These are phyloP conservation scores for Lepidopterella palustris DNA, from an alignment of 495 filamentous ascomycete genomes.

Conservation along the genomic window DNA sequence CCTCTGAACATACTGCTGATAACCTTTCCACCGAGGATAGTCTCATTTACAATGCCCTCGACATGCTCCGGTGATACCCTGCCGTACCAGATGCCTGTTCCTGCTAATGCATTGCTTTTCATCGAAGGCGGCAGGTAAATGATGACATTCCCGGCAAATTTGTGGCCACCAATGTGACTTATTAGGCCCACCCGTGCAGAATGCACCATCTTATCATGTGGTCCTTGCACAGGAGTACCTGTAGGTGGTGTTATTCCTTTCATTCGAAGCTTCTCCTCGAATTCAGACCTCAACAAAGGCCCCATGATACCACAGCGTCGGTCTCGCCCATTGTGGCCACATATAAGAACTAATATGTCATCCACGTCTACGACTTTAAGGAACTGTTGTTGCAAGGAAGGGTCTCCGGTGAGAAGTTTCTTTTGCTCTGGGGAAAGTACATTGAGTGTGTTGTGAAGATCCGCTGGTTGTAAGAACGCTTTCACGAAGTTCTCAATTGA, in stretches of 20 bases:
- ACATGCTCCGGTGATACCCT: slow-evolving; percentile 80
- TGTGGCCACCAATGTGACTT: slow-evolving; percentile 80
- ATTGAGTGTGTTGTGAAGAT: slow-evolving; percentile 53
- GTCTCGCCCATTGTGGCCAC: slow-evolving; percentile 76
- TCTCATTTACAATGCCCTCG: slow-evolving; percentile 77
- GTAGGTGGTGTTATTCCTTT: slow-evolving; percentile 32
- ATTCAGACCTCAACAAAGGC: slow-evolving; percentile 62
- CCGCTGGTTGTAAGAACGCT: slow-evolving; percentile 52
- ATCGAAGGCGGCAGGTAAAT: slow-evolving; percentile 67
- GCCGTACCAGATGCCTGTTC: slow-evolving; percentile 90
- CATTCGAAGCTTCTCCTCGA: slow-evolving; percentile 46
- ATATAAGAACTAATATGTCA: slow-evolving; percentile 71
- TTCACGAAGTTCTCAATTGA: slow-evolving; percentile 50
- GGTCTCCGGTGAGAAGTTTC: slow-evolving; percentile 32
- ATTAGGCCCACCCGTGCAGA: slow-evolving; percentile 61
- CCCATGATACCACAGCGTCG: slow-evolving; percentile 73
- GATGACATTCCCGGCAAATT: slow-evolving; percentile 90
- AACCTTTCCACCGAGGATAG: slow-evolving; percentile 63
- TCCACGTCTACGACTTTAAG: slow-evolving; percentile 47
- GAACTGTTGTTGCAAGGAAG: slow-evolving; percentile 37
- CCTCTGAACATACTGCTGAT: slow-evolving; percentile 71
- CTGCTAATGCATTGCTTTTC: slow-evolving; percentile 55
- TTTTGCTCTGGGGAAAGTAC: slow-evolving; percentile 45
- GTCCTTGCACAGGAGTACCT: background rate
- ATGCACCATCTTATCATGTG: background rate